A percentile compares a stretch with the other conserved stretches of the same genome.
These are phyloP conservation scores for Penicillium sp. DNA, from an alignment of 2,329 filamentous ascomycete genomes.

Conservation along the genomic window DNA sequence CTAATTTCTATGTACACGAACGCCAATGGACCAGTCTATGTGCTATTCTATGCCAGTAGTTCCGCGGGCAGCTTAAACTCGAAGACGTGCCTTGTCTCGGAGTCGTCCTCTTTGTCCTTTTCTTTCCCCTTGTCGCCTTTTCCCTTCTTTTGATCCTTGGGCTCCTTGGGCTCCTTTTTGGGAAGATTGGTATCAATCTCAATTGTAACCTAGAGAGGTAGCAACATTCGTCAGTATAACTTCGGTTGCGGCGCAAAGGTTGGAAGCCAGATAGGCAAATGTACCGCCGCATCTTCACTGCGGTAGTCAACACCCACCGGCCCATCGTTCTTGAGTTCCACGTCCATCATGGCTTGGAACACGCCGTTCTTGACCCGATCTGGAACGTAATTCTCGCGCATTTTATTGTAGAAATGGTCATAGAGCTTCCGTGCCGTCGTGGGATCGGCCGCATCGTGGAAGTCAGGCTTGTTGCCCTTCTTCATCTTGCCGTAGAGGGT, in stretches of 20 bases:
- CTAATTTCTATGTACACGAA: constrained; percentile 14
- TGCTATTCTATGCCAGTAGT: constrained; percentile 25
- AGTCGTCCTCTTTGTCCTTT: constrained; percentile 13
- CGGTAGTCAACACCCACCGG: constrained; percentile 68
- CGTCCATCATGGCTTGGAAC: constrained; percentile 99
- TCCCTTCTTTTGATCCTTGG: constrained; percentile 18
- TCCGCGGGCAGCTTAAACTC: constrained; percentile 38
- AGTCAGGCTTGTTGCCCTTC: constrained; percentile 94
- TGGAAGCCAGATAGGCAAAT: constrained; percentile 41
- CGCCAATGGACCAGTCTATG: constrained; percentile 17
- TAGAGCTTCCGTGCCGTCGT: constrained; percentile 83
- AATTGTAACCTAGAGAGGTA: constrained; percentile 47
- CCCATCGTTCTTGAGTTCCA: constrained; percentile 86
- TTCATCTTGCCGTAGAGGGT: constrained; percentile 92
- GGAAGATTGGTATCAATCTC: constrained; percentile 55
- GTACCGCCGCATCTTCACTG: constrained; percentile 64
- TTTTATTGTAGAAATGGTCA: constrained; percentile 78
- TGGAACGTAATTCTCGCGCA: constrained; percentile 72
- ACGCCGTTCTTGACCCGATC: constrained; percentile 91
- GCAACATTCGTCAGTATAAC: constrained; percentile 14
- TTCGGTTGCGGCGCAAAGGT: constrained; percentile 22
- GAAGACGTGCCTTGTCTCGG: constrained; percentile 22
- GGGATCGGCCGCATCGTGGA: constrained; percentile 82
- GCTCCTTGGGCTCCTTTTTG: constrained; percentile 43
- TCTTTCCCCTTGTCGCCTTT: constrained; percentile 20